Base-by-base conservation (phyloP, 371 early-diverging fungal species). In the Aphelidium insulamus region DNA sequence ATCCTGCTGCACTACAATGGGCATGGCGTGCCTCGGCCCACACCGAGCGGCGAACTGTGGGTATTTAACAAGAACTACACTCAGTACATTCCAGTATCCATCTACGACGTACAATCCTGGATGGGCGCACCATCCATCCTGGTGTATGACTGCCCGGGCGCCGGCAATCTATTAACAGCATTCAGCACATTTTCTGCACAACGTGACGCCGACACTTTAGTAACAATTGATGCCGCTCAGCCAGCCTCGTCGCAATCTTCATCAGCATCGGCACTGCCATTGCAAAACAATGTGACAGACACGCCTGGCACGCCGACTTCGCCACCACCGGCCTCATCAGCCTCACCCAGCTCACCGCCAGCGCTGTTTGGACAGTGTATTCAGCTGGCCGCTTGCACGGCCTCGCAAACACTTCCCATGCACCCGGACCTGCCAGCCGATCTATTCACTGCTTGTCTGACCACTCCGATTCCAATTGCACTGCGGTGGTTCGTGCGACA, bases 1-100 rank as follows among this genome's bases (percentile, higher is more conserved):
- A 70, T 92, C 25, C 53, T 95, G 35, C 86, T 91, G 42, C 88
- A 95, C 46, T 95, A 92, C 60, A 95, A 95, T 40, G 97, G 97
- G 11, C 92, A 92, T 40, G 97, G 97, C 29, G 94, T 95, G 12
- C 97, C 97, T 9, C 77, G 76, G 36, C 91, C 94, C 3, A 90
- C 94, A 1, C 50, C 65, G 4, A 81, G 80, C 40, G 97, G 97
- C 27, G 97, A 95, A 49, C 73, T 92, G 25, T 95, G 97, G 97
- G 92, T 87, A 23, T 95, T 92, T 45, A 92, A 95, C 61, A 76
- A 80, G 40, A 72, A 70, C 38, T 92, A 83, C 58, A 90, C 92
- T 12, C 94, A 95, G 57, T 95, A 95, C 57, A 82, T 95, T 34
- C 97, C 94, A 3, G 77, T 91, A 4, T 76, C 78, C 12, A 54